phyloP scores from a whole-genome alignment of 345 rosid genomes.

The Populus davidiana region DNA sequence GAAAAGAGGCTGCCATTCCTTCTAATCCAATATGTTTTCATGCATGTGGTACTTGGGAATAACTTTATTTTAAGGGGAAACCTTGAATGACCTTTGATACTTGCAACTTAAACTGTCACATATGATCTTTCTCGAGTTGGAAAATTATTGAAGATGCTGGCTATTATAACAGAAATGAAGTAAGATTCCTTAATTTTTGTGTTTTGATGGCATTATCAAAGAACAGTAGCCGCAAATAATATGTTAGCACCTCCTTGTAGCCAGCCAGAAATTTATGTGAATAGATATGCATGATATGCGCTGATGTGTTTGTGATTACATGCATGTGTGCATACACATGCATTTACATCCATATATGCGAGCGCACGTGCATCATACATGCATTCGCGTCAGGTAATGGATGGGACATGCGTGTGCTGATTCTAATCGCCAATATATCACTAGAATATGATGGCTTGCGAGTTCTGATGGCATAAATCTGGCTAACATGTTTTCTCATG shows the following conservation, averaged over 20 bases:
- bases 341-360: no score
- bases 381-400: no score
- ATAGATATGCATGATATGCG: no score
- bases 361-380: no score
- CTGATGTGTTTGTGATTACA: no score
- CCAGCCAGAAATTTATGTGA: no score
- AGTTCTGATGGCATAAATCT: no score
- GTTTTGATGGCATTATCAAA: not conserved
- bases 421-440: no score
- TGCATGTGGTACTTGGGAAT: conserved; percentile 22
- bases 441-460: no score
- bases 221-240: not conserved
- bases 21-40: conserved; percentile 13
- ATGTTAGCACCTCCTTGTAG: not conserved
- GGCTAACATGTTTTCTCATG: no score
- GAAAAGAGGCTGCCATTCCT: conserved; percentile 6
- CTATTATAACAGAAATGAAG: not conserved
- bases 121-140: not conserved
- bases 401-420: no score
- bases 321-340: no score
- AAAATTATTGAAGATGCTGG: not conserved
- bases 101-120: conserved; percentile 11
- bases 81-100: conserved; percentile 26
- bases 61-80: conserved; percentile 20
- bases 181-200: not conserved